Base-by-base conservation (phyloP, 768 basidiomycete species). In the Tricholoma matsutake region DNA sequence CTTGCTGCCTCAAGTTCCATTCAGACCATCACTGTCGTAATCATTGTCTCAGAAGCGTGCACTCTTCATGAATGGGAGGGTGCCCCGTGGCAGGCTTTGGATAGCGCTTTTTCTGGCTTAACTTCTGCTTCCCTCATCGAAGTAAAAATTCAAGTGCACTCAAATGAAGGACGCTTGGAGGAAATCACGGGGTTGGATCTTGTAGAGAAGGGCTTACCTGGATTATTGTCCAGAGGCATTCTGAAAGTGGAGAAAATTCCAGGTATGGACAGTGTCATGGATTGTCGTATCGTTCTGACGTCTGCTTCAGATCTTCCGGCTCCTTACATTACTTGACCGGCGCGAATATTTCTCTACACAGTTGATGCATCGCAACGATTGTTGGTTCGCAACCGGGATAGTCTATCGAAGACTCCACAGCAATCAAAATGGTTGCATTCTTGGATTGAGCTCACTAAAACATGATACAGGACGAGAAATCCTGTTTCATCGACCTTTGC, bases 181-280 rank as follows among this genome's bases (percentile, higher is more conserved):
- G 54, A 56, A 8, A 56, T 56, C 29, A 41, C 39, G 18, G 54
- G 54, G 9, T 56, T 56, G 54, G 54, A 56, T 41, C 20, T 56
- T 22, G n/a, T 56, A 56, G 39, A 28, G 16, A 37, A 10, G 13
- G 54, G 54, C 6, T 25, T 56, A 29, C 54, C 35, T 22, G 20
- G 34, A 10, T n/a, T 56, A 37, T 25, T 13, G 13, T 35, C 54
- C 16, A 35, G 39, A 35, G 54, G 54, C n/a, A 37, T 56, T 25
- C 35, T 56, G 54, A 37, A 29, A 14, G 35, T 56, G 14, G 34
- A 56, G 35, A 56, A 37, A 39, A 56, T 43, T n/a, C 13, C 35
- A 37, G 54, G 54, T 39, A 56, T 25, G 34, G 3, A 25, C 5
- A 3, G 4, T 18, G 16, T 18, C 8, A 31, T 31, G 9, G 2